Evolutionary conservation across 106 monocot species (phyloP).

Genomic region (Dactylorhiza incarnata): DNA sequence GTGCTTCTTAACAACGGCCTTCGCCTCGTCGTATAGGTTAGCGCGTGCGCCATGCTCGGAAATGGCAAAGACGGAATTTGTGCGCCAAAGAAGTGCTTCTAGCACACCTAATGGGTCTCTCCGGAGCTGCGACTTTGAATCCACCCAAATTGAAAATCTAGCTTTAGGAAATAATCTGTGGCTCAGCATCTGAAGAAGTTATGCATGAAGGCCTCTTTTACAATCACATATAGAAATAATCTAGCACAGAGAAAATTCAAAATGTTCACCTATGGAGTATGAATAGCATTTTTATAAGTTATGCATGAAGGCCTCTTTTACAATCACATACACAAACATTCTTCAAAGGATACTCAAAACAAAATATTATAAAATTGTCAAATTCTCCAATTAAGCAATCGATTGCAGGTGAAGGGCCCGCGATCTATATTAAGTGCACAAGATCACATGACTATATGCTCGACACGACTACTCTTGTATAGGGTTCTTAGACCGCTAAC

Average conservation of each 20-base stretch:
- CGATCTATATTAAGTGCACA: too few species aligned
- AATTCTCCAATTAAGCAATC: not conserved
- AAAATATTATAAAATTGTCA: not conserved
- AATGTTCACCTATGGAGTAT: not conserved
- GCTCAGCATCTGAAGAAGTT: conserved; percentile 64
- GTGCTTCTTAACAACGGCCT: conserved; percentile 76
- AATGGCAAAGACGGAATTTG: conserved; percentile 66
- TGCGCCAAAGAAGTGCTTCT: conserved; percentile 89
- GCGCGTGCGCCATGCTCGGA: conserved; percentile 95
- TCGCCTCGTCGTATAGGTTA: conserved; percentile 72
- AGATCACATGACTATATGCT: too few species aligned
- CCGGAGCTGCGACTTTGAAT: conserved; percentile 88
- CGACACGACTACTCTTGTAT: too few species aligned
- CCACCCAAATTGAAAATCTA: conserved; percentile 94
- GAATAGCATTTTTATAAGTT: not conserved
- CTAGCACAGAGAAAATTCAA: not conserved
- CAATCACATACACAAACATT: not conserved
- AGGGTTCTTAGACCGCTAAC: too few species aligned
- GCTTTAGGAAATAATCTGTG: conserved; percentile 89
- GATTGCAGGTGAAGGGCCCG: too few species aligned
- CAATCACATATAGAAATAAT: too few species aligned
- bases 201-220: too few species aligned
- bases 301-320: not conserved
- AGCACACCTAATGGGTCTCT: conserved; percentile 88
- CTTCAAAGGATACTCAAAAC: not conserved